A percentile compares a stretch with the other conserved stretches of the same genome.
phyloP scores from a whole-genome alignment of 1,139 yeast genomes.

The Zygoascus sp. region DNA sequence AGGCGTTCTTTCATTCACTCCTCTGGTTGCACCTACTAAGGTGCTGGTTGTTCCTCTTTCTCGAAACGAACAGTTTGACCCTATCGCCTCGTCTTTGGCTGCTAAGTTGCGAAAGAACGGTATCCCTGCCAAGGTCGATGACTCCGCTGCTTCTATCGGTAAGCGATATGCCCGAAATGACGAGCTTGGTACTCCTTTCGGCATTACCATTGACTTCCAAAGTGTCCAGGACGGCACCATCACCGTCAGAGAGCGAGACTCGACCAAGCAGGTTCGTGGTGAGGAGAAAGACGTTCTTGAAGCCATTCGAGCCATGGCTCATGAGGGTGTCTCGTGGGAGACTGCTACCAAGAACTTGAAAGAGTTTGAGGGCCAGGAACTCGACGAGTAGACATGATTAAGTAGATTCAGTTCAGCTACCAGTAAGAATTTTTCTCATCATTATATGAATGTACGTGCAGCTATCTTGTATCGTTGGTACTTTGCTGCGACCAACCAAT shows the following conservation, averaged over 20 bases:
- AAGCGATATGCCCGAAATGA: slow-evolving; percentile 98
- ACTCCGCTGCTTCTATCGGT: slow-evolving; percentile 96
- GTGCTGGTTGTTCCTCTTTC: slow-evolving; percentile 94
- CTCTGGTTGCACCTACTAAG: slow-evolving; percentile 95
- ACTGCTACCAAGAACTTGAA: slow-evolving; percentile 62
- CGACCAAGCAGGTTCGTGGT: slow-evolving; percentile 97
- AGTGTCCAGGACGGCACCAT: slow-evolving; percentile 84
- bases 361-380: slow-evolving; percentile 32
- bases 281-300: slow-evolving; percentile 67
- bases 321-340: slow-evolving; percentile 72
- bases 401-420: neutral
- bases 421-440: neutral
- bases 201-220: slow-evolving; percentile 96
- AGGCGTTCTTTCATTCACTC: slow-evolving; percentile 89
- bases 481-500: too few relatives aligned
- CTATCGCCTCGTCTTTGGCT: slow-evolving; percentile 61
- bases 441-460: too few relatives aligned
- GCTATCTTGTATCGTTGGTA: too few relatives aligned
- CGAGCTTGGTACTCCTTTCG: slow-evolving; percentile 98
- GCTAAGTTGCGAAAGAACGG: slow-evolving; percentile 69
- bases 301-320: slow-evolving; percentile 75
- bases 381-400: slow-evolving; percentile 12
- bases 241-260: slow-evolving; percentile 96
- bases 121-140: slow-evolving; percentile 94
- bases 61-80: slow-evolving; percentile 72